Evolutionary conservation across 139 green algal genomes (phyloP), one percentile per base, ranked within the genome.

Genomic region (Micromonas pusilla): DNA sequence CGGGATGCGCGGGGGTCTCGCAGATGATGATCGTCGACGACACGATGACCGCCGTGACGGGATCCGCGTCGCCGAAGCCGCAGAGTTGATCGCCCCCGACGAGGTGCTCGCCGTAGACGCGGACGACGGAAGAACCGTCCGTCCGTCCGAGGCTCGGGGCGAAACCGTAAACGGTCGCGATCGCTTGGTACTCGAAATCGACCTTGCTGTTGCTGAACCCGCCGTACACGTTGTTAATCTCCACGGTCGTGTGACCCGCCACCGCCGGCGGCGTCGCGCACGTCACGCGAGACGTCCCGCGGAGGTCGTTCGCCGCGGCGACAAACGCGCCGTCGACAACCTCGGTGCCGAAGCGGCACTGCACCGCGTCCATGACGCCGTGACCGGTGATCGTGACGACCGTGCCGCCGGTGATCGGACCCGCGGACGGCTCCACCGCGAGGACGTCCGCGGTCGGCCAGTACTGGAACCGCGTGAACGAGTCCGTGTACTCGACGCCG

Each of bases 341-440:
- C 26, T 37, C 63, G 63, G 9, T 33, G 26, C 63, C 63, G 63
- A 70, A 70, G 63, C 63, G 63, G 63, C 63, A 70, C 6, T 16
- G 28, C 19, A 21, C 19, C 26, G 63, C 19, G 63, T 70, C 63
- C 9, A 6, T 6, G 6, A 37, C 13, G 6, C 26, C 63, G 19
- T 37, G 28, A 33, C 63, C 63, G 26, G 19, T 16, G 63, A 32
- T 16, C 63, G 63, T 37, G 63, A 33, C 63, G 63, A 33, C 6
- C 63, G 45, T 57, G 45, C 45, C 45, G 45, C 45, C 45, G 16
- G 45, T 16, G 45, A 57, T 57, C 16, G 45, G 45, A 57, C 45
- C 45, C 9, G 45, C 9, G 45, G 16, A 9, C 9, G 45, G 45
- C 9, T 57, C 45, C 9, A 57, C 45, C 9, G 45, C 9, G 9